phyloP scores from a whole-genome alignment of 768 basidiomycete species.

The Boletus pseudopeckii region DNA sequence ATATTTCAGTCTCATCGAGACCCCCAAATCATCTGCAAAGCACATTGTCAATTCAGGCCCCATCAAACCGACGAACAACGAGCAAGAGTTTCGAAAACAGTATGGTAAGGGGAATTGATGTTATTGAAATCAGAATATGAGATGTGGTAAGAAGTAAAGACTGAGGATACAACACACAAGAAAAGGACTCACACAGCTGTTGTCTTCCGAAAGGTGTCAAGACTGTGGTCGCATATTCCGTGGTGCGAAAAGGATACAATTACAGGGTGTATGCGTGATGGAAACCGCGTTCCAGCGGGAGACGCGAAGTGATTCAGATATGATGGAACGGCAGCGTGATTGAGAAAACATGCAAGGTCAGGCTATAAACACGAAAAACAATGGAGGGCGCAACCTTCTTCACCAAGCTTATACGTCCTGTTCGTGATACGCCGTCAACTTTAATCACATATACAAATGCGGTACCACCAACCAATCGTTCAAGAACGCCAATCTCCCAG shows the following conservation, averaged over 20 bases:
- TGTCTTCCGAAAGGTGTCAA: conserved; percentile 89
- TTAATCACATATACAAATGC: conserved; percentile 3
- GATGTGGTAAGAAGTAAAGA: not conserved
- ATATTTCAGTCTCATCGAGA: conserved; percentile 74
- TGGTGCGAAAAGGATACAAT: not conserved
- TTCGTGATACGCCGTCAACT: not conserved
- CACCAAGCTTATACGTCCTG: conserved; percentile 89
- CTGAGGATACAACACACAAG: not conserved
- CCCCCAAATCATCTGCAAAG: conserved; percentile 55
- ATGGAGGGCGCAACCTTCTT: conserved; percentile 54
- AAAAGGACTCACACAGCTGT: conserved; percentile 62
- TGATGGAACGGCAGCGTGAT: not conserved
- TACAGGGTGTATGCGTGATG: not conserved
- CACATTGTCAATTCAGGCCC: not conserved
- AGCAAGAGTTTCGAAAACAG: not conserved
- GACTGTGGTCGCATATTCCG: conserved; percentile 36
- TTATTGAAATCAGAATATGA: not conserved
- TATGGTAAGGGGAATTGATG: not conserved
- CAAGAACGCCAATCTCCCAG: conserved; percentile 68
- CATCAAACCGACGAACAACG: not conserved
- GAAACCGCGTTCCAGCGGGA: not conserved
- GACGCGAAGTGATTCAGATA: not conserved
- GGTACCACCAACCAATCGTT: conserved; percentile 63
- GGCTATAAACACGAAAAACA: not conserved
- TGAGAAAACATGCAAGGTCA: conserved; percentile 1